A percentile compares a stretch with the other conserved stretches of the same genome.
phyloP scores from a whole-genome alignment of 805 yeast species.

The Yamadazyma kitorensis region DNA sequence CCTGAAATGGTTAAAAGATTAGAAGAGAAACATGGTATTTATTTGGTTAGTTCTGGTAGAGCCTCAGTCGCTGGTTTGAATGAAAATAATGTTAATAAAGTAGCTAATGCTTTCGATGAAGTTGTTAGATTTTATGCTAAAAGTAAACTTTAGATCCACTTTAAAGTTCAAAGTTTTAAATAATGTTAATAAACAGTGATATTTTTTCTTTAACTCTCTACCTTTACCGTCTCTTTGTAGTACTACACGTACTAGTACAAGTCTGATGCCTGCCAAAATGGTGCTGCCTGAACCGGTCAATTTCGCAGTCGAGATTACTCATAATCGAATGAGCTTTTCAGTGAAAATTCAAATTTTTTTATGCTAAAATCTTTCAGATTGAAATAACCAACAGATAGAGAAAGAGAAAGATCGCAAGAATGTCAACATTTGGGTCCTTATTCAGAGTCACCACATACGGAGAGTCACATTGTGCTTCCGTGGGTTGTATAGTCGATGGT shows the following conservation, averaged over 20 bases:
- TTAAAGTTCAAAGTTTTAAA: background rate
- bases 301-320: too few species aligned
- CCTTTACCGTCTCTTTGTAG: too few species aligned
- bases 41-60: constrained; percentile 79
- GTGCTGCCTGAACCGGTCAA: too few species aligned
- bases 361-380: constrained; percentile 4
- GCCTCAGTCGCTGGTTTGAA: constrained; percentile 94
- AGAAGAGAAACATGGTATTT: constrained; percentile 76
- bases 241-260: too few species aligned
- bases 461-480: constrained; percentile 95
- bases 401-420: too few species aligned
- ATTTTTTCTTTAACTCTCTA: too few species aligned
- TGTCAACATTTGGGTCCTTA: constrained; percentile 43
- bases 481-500: constrained; percentile 98
- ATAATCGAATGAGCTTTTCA: too few species aligned
- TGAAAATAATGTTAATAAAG: constrained; percentile 69
- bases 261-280: too few species aligned
- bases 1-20: constrained; percentile 74
- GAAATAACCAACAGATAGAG: too few species aligned
- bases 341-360: too few species aligned
- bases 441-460: constrained; percentile 90
- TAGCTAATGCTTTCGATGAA: constrained; percentile 79
- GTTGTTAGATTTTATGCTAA: constrained; percentile 49
- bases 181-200: background rate
- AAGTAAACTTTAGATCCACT: constrained; percentile 14